Conservation (phyloP, 1,284 basidiomycete genomes). For the Xanthoconium separans region DNA sequence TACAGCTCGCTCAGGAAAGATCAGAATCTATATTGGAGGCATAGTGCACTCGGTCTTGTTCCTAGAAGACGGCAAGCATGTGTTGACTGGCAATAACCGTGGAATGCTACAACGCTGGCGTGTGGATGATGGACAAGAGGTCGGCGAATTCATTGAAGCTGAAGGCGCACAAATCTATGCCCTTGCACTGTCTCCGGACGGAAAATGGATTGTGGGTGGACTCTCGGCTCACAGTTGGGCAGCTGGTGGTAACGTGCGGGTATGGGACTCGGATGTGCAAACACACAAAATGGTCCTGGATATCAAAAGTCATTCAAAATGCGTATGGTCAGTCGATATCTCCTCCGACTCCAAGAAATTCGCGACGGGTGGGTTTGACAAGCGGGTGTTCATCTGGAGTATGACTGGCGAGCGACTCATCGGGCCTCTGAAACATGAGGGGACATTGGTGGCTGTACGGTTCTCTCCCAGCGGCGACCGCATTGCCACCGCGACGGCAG, state of each 20-base stretch:
- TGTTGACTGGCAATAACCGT: background rate
- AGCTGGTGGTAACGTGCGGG: background rate
- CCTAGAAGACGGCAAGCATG: background rate
- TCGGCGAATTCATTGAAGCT: background rate
- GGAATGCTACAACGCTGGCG: conserved; percentile 3
- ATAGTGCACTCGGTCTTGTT: background rate
- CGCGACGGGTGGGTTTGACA: background rate
- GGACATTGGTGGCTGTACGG: background rate
- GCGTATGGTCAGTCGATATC: background rate
- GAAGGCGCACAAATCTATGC: background rate
- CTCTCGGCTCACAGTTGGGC: background rate
- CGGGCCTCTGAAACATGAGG: background rate
- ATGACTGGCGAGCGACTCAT: background rate
- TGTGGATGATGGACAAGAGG: background rate
- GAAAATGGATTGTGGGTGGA: conserved; percentile 9
- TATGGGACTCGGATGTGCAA: conserved; percentile 5
- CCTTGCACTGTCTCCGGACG: background rate
- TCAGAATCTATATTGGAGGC: background rate
- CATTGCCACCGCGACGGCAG: background rate
- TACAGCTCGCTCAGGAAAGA: background rate
- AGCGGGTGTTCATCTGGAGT: background rate
- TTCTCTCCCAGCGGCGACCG: background rate
- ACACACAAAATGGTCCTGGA: background rate
- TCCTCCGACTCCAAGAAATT: background rate
- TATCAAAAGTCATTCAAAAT: background rate